Evolutionary conservation across 1,139 yeast species (phyloP).

Genomic region (Eremothecium gossypii): DNA sequence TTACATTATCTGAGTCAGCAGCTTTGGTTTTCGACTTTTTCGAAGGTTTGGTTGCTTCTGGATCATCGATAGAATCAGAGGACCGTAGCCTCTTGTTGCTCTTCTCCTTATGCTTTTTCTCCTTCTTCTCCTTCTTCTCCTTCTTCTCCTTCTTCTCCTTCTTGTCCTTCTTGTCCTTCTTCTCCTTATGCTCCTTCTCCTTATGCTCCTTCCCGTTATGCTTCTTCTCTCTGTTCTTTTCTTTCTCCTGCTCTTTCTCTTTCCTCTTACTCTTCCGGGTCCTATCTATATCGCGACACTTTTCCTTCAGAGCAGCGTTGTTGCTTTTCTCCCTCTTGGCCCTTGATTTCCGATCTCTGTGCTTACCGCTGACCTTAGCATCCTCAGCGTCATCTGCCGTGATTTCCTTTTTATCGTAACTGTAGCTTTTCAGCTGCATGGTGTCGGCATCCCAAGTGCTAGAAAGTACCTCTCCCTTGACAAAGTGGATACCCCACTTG

Average conservation of each 20-base stretch:
- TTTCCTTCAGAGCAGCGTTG: conserved; percentile 17
- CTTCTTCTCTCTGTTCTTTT: conserved; percentile 22
- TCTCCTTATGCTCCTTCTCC: conserved; percentile 28
- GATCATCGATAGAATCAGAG: conserved; percentile 10
- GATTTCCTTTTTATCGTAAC: conserved; percentile 19
- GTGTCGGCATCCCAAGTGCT: conserved; percentile 78
- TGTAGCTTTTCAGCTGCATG: conserved; percentile 31
- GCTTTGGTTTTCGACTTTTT: conserved; percentile 12
- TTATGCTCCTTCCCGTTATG: conserved; percentile 26
- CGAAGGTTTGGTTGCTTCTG: conserved; percentile 18
- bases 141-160: conserved; percentile 25
- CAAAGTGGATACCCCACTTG: conserved; percentile 80
- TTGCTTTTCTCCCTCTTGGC: conserved; percentile 28
- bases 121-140: conserved; percentile 17
- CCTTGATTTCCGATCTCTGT: conserved; percentile 25
- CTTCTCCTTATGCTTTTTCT: conserved; percentile 11
- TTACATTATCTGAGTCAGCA: conserved; percentile 19
- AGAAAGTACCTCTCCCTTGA: conserved; percentile 69
- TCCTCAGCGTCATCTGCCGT: conserved; percentile 20
- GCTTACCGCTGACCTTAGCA: conserved; percentile 22
- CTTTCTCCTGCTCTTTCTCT: conserved; percentile 13
- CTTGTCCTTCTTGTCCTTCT: conserved; percentile 27
- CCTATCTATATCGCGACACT: conserved; percentile 28
- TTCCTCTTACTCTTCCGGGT: conserved; percentile 14
- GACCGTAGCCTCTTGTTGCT: conserved; percentile 25